Percentiles rank a stretch among this genome's conserved stretches.
Evolutionary conservation across 352 stramenopile species (phyloP).

Genomic region (Phytophthora aleatoria): DNA sequence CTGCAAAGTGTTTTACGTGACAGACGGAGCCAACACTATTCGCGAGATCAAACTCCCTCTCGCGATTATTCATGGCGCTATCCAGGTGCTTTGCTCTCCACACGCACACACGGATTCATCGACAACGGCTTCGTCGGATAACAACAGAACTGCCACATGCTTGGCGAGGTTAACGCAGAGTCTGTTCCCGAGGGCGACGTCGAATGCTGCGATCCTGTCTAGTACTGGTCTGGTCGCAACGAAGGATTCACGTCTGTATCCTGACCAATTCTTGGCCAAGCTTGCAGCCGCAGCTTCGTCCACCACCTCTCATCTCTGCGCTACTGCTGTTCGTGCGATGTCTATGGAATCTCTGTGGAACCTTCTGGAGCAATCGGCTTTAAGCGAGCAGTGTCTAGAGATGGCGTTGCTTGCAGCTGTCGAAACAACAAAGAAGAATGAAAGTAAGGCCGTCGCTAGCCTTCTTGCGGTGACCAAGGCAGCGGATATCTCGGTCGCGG

Average conservation of each 20-base stretch:
- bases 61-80: conserved; percentile 68
- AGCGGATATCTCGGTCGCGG: conserved; percentile 30
- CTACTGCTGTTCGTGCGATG: conserved; percentile 61
- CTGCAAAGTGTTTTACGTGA: conserved; percentile 84
- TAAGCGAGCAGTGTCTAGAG: conserved; percentile 50
- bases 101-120: conserved; percentile 38
- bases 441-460: conserved; percentile 46
- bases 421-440: conserved; percentile 42
- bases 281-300: conserved; percentile 56
- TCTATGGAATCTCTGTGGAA: conserved; percentile 59
- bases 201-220: conserved; percentile 53
- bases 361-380: conserved; percentile 54
- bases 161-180: conserved; percentile 59
- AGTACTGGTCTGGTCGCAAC: conserved; percentile 79
- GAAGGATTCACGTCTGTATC: conserved; percentile 75
- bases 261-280: conserved; percentile 65
- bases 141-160: conserved; percentile 15
- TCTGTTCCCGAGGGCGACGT: conserved; percentile 63
- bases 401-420: conserved; percentile 36
- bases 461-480: conserved; percentile 36
- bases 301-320: conserved; percentile 51
- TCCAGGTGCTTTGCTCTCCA: conserved; percentile 66
- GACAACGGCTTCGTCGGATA: conserved; percentile 2
- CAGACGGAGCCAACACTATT: conserved; percentile 59
- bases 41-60: conserved; percentile 82